Evolutionary conservation across 179 eudicot genomes (phyloP), one percentile per base, ranked within the genome.

Genomic region (Heliamphora pulchella): DNA sequence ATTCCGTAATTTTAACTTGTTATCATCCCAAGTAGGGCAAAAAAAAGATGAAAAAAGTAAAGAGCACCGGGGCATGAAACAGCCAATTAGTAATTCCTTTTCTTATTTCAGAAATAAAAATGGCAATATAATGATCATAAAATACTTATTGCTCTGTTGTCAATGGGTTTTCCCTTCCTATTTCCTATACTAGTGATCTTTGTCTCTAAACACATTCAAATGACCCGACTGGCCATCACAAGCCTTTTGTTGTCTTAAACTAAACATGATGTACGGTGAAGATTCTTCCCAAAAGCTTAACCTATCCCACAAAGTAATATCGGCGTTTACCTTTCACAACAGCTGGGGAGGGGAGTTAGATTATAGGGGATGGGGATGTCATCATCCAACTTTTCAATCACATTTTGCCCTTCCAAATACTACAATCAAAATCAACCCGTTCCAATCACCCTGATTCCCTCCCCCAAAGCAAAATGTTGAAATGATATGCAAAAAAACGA

Each of bases 101-200:
- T 72, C 44, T 1, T 3, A 31, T 53, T 2, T 5, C 9, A 20
- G 48, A 4, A 73, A 50, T 1, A 69, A 69, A 53, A 54, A 2
- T 54, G 58, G n/a, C 5, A n/a, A 17, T 13, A 71, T 6, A 65
- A 47, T 2, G 4, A 68, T 2, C 3, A 50, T 48, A 46, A 8
- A 47, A 71, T n/a, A 71, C 46, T 66, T 71, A 71, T 71, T 43
- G 59, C 20, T 46, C 31, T 51, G 61, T 51, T 8, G 43, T 54
- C 10, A 8, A 48, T 71, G 44, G 59, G 59, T 72, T 72, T 18
- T 51, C 44, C 53, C 76, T 53, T 71, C 41, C 76, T 10, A 72
- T 10, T 43, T 71, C 41, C 76, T 10, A 72, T 10, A 46, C 55
- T 14, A 72, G 53, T 72, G 76, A 20, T 51, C 43, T 3, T 50